Base-by-base conservation (phyloP, 306 rosid genomes). In the Cucumis sativus region DNA sequence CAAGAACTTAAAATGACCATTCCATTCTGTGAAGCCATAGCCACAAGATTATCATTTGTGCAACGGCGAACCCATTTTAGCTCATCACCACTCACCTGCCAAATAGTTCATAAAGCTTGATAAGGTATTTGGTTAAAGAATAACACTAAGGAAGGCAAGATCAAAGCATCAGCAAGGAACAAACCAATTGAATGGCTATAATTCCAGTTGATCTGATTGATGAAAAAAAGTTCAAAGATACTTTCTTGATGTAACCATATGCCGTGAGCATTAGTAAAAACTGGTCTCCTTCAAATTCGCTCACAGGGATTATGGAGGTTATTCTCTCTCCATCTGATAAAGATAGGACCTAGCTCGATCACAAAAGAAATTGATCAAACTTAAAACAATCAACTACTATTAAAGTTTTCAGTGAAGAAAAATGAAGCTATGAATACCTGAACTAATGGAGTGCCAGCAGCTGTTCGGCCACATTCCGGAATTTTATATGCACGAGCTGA, bases 11-110 rank as follows among this genome's bases (percentile, higher is more conserved):
- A 82, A 76, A 87, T 91, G 88, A 95, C 99, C 91, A 87, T 80
- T 83, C 99, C 99, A 78, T 91, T 90, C 65, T 84, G 97, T 49
- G 99, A 95, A 78, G 99, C 99, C 97, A 95, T 92, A 49, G 97
- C 99, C 79, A 92, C 97, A 79, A 89, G 88, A 79, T 95, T 93
- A 60, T 92, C 89, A 77, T 95, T 92, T 81, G 96, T 82, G 87
- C 99, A 95, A 79, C 83, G 77, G 37, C 97, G 97, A 74, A 95
- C 99, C 99, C 99, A 95, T 87, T 92, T 95, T 75, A 95, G 90
- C 84, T 95, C 97, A 82, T 95, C 99, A 60, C 91, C 96, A 58
- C 90, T 89, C 85, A 95, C 99, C 99, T 92, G 84, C 65, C 47
- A 84, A 66, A 47, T 70, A 81, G 87, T 33, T 73, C 20, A 80